These are phyloP conservation scores for Trichoderma atrobrunneum DNA, from an alignment of 2,329 filamentous ascomycete species.

Conservation along the genomic window DNA sequence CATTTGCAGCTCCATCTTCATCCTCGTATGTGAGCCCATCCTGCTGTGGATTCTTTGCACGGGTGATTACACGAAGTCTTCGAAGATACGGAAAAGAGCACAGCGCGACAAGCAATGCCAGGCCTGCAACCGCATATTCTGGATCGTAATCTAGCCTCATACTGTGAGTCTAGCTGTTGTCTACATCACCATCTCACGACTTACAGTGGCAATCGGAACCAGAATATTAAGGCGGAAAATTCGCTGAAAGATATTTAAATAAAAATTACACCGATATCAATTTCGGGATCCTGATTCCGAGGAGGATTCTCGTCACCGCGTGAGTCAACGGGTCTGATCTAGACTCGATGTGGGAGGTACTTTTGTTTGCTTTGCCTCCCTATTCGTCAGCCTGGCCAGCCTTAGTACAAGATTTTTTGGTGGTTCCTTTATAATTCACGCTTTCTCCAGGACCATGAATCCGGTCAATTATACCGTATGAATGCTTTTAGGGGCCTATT, in stretches of 20 bases:
- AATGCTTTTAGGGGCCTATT: background rate
- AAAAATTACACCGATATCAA: background rate
- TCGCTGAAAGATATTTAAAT: background rate
- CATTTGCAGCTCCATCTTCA: background rate
- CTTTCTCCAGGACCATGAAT: background rate
- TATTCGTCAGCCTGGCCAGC: background rate
- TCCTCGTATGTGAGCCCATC: constrained; percentile 5
- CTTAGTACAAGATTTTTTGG: background rate
- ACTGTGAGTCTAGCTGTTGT: background rate
- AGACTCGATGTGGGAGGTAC: constrained; percentile 10
- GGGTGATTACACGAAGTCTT: background rate
- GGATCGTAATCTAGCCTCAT: background rate
- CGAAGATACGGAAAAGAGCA: background rate
- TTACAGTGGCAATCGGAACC: background rate
- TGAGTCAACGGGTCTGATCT: constrained; percentile 5
- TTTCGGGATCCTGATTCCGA: background rate
- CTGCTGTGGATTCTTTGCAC: background rate
- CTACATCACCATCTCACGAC: background rate
- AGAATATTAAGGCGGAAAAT: background rate
- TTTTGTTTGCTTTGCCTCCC: background rate
- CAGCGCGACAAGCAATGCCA: background rate
- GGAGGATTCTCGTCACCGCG: background rate
- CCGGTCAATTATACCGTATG: background rate
- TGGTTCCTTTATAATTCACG: background rate
- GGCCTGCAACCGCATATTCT: background rate